A percentile compares a stretch with the other conserved stretches of the same genome.
phyloP scores from a whole-genome alignment of 306 rosid species.

The Medicago truncatula region DNA sequence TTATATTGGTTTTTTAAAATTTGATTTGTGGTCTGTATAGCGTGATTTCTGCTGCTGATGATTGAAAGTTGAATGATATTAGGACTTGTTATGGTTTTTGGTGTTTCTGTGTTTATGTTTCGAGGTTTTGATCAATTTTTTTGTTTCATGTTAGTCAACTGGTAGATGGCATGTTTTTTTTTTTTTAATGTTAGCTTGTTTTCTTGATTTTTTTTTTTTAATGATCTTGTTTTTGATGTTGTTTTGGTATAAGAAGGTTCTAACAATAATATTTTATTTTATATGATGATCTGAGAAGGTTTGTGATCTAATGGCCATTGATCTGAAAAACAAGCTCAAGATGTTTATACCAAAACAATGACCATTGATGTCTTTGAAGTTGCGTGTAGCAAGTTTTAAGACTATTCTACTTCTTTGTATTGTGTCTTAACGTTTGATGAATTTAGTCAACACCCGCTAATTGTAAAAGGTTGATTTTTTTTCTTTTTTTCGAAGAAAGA shows the following conservation, averaged over 20 bases:
- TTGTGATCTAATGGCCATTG: constrained; percentile 35
- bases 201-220: not conserved
- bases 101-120: not conserved
- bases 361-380: too few species aligned
- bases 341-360: too few species aligned
- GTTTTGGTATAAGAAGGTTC: not conserved
- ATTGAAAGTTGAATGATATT: constrained; percentile 2
- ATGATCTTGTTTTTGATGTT: constrained; percentile 5
- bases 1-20: not conserved
- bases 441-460: not conserved
- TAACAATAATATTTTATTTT: not conserved
- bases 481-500: not conserved
- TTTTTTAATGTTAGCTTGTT: not conserved
- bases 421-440: not conserved
- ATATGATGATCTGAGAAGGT: constrained; percentile 14
- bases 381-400: not conserved
- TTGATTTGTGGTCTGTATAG: not conserved
- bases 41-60: not conserved
- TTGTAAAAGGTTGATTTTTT: not conserved
- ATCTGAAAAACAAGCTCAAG: too few species aligned
- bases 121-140: not conserved
- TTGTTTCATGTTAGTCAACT: not conserved
- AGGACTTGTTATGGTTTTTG: not conserved
- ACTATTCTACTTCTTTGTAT: not conserved
- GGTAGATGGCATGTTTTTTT: not conserved